Evolutionary conservation across 208 protist genomes (phyloP).

Genomic region (Crithidia sp.): DNA sequence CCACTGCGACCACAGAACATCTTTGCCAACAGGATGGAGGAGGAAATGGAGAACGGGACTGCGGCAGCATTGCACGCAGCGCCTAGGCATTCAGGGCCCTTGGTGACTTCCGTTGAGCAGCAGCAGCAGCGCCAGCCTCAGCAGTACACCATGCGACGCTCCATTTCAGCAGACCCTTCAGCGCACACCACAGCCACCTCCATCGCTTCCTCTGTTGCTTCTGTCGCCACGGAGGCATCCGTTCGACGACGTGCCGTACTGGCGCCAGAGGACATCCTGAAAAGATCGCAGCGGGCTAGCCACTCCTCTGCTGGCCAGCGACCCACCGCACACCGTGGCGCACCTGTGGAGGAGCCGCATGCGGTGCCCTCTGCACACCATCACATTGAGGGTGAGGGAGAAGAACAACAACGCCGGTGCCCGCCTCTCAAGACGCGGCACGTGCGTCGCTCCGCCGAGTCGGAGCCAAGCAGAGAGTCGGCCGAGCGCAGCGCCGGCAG

Average conservation of each 20-base stretch:
- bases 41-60: no score
- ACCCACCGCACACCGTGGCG: no score
- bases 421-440: no score
- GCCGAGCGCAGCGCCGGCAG: not conserved
- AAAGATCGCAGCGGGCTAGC: not conserved
- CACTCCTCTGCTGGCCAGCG: not conserved
- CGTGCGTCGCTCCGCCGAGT: no score
- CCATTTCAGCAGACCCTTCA: not conserved
- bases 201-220: not conserved
- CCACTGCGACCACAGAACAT: no score
- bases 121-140: no score
- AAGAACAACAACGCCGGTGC: not conserved
- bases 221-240: not conserved
- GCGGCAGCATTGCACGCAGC: no score
- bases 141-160: not conserved
- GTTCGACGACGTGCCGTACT: not conserved
- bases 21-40: no score
- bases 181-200: not conserved
- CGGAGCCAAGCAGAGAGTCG: no score
- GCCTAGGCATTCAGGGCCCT: no score
- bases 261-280: not conserved
- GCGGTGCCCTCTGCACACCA: not conserved
- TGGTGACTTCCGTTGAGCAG: no score
- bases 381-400: not conserved
- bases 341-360: no score